Base-by-base conservation (phyloP, 1,284 basidiomycete species). In the Hypsizygus ulmarius region DNA sequence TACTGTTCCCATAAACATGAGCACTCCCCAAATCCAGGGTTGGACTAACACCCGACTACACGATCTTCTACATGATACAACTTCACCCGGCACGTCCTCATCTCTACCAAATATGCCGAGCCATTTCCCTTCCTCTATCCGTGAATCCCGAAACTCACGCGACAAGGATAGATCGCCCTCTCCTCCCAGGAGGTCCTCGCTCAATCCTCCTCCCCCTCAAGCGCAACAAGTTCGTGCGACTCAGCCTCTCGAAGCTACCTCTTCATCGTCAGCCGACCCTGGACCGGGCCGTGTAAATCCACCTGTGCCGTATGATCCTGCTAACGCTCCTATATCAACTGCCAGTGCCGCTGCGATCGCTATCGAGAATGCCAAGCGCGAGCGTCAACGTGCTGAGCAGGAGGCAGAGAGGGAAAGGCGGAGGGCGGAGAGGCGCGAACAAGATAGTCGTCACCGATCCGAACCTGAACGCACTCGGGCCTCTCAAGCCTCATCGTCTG, bases 291-390 rank as follows among this genome's bases (percentile, higher is more conserved):
- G 32, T 29, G 40, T 49, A 32, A 47, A 35, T 12, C 37, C 41
- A 9, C 41, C 44, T 25, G 15, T 41, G 25, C 11, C 46, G 5
- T 41, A 52, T 25, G 44, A 56, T 38, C 44, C 42, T 10, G 34
- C 45, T 2, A 51, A 54, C 37, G 49, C 54, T 21, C 39, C 48
- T 49, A 39, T 55, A 48, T 66, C 55, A 10, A 65, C 63, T 47
- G 70, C 69, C 4, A 71, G 68, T 47, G 62, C 60, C 37, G 67
- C 69, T 33, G 70, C 69, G 5, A 63, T 64, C 54, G 66, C 61
- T n/a, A 53, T 70, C 12, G 68, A 70, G 52, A 65, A 65, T 35
- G 57, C 59, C 15, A 58, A 60, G 38, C 56, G 57, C 41, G 69
- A 68, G 43, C 64, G 62, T 19, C 61, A 61, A 39, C 58, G 60